Evolutionary conservation across 1,139 yeast genomes (phyloP), one percentile per base, ranked within the genome.

Genomic region (Trichomonascaceae sp.): DNA sequence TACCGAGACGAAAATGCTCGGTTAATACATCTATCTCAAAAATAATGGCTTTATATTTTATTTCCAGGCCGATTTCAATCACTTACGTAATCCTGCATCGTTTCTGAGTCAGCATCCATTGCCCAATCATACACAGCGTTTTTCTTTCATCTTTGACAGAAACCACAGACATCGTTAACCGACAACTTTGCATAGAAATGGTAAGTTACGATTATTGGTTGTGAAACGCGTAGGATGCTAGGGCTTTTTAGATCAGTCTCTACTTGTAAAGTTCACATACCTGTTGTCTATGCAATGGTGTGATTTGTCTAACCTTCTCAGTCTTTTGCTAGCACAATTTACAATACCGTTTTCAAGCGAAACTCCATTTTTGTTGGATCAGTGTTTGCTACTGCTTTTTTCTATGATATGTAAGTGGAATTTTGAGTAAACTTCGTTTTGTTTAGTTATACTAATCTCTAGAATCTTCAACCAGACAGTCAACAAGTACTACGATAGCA

Each of bases 361-460:
- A 93, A 93, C 84, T 83, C 98, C 53, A 78, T 87, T 63, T 89
- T 81, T 74, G 96, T 93, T 61, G 91, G 90, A 61, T 78, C 96
- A 61, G 79, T 93, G 60, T 86, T 93, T 65, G 86, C 83, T 52
- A 83, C 88, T 66, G 93, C 99, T 51, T 93, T 93, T 71, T 84
- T 85, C 61, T 91, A 91, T 81, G 96, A 93, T 78, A 85, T 81
- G 74, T 71, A 63, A 53, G 73, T 65, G 27, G 5, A n/a, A 20
- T 41, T 18, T 22, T 15, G 17, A 22, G 30, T n/a, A 13, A 6
- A 4, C 6, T 38, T 15, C 19, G 19, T 4, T 38, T 13, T 27
- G 15, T 24, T 38, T 76, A 10, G 30, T 45, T 8, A 8, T 6
- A 48, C 51, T 51, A 53, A 53, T 50, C 19, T 52, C 13, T 53